Percentiles rank a stretch among this genome's conserved stretches.
phyloP scores from a whole-genome alignment of 257 asterid species.

The Penstemon newberryi region DNA sequence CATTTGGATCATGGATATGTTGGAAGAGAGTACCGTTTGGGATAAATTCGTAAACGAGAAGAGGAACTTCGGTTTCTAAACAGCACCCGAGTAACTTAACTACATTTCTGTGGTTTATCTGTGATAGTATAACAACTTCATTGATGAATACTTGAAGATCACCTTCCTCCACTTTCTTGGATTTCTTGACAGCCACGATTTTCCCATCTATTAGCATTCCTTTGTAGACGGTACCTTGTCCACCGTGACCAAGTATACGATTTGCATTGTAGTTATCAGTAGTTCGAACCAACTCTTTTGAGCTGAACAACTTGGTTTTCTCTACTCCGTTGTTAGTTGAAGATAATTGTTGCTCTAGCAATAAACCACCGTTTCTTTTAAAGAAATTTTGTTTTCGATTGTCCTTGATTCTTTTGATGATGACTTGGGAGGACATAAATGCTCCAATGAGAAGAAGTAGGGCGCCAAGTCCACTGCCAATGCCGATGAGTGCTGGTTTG shows the following conservation, averaged over 20 bases:
- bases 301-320: constrained; percentile 30
- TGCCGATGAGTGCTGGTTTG: background rate
- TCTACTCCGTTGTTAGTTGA: constrained; percentile 29
- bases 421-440: constrained; percentile 21
- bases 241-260: constrained; percentile 44
- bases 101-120: constrained; percentile 35
- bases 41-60: constrained; percentile 38
- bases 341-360: constrained; percentile 36
- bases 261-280: constrained; percentile 37
- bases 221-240: constrained; percentile 50
- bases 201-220: constrained; percentile 43
- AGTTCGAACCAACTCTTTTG: constrained; percentile 33
- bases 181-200: constrained; percentile 45
- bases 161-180: constrained; percentile 29
- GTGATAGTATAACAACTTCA: constrained; percentile 43
- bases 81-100: constrained; percentile 40
- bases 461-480: constrained; percentile 24
- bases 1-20: constrained; percentile 38
- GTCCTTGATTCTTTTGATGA: constrained; percentile 24
- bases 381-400: constrained; percentile 25
- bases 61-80: constrained; percentile 37
- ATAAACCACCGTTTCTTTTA: constrained; percentile 41
- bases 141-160: constrained; percentile 42
- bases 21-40: constrained; percentile 39
- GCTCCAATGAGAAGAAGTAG: constrained; percentile 7